Conservation (phyloP, 805 yeast genomes). For the Cyberlindnera samutprakarnensis region DNA sequence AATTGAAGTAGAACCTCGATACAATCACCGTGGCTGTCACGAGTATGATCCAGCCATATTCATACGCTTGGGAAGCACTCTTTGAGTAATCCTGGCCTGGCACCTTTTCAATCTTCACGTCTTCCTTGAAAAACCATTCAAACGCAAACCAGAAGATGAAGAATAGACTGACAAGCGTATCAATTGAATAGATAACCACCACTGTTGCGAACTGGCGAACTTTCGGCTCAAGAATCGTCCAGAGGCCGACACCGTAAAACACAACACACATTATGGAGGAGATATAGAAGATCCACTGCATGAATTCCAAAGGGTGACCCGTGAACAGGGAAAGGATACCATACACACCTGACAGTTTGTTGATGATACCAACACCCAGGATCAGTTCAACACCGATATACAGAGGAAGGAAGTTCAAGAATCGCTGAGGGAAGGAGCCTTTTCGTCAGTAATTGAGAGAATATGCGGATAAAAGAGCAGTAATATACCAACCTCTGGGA, state of each 20-base stretch:
- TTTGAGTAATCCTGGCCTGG: slow-evolving; percentile 24
- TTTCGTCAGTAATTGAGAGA: slow-evolving; percentile 5
- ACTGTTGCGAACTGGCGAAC: slow-evolving; percentile 57
- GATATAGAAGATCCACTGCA: slow-evolving; percentile 78
- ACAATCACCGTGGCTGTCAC: slow-evolving; percentile 40
- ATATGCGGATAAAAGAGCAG: background rate
- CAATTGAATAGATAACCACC: slow-evolving; percentile 54
- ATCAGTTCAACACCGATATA: slow-evolving; percentile 83
- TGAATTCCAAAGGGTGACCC: slow-evolving; percentile 74
- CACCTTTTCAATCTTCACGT: slow-evolving; percentile 16
- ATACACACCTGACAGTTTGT: slow-evolving; percentile 83
- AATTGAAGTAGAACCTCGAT: slow-evolving; percentile 51
- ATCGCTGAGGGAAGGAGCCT: too few species aligned
- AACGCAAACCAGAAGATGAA: slow-evolving; percentile 70
- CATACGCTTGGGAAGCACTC: slow-evolving; percentile 54
- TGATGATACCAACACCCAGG: slow-evolving; percentile 67
- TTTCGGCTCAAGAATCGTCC: slow-evolving; percentile 43
- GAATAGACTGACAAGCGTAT: slow-evolving; percentile 56
- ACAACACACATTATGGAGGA: slow-evolving; percentile 52
- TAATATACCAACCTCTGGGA: slow-evolving; percentile 10
- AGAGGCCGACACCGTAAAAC: slow-evolving; percentile 54
- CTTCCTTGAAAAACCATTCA: slow-evolving; percentile 64
- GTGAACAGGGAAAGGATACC: slow-evolving; percentile 84
- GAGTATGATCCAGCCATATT: slow-evolving; percentile 49
- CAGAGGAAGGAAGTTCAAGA: slow-evolving; percentile 67